Conservation (phyloP, 2,329 filamentous ascomycete genomes). For the Leptodontidium sp. region DNA sequence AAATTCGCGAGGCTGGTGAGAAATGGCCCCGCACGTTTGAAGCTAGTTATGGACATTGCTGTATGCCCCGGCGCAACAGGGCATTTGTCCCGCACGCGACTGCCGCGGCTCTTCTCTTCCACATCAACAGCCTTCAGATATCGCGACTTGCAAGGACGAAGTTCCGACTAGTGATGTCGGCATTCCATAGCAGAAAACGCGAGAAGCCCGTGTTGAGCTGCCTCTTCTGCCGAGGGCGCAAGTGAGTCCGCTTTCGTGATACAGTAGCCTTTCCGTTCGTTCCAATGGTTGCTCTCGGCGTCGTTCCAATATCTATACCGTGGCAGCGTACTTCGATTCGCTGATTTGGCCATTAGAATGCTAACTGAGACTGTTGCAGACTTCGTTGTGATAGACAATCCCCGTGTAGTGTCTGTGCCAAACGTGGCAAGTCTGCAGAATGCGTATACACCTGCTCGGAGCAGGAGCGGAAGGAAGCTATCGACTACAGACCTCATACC, state of each 20-base stretch:
- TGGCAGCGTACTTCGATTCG: no score
- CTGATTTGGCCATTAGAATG: no score
- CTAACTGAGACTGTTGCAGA: constrained; percentile 7
- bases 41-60: no score
- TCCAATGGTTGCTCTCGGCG: not conserved
- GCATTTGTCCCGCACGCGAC: no score
- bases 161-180: not conserved
- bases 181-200: constrained; percentile 6
- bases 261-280: no score
- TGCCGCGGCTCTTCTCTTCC: no score
- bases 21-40: no score
- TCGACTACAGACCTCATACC: constrained; percentile 9
- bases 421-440: constrained; percentile 13
- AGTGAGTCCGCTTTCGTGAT: constrained; percentile 15
- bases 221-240: constrained; percentile 17
- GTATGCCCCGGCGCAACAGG: no score
- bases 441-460: constrained; percentile 7
- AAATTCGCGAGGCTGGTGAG: no score
- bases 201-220: constrained; percentile 20
- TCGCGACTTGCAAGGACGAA: no score
- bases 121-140: no score
- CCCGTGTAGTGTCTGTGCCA: constrained; percentile 14
- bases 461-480: constrained; percentile 11
- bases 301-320: not conserved
- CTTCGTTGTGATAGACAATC: constrained; percentile 19